Evolutionary conservation across 176 grass and related monocot species (phyloP).

Genomic region (Musa troglodytarum): DNA sequence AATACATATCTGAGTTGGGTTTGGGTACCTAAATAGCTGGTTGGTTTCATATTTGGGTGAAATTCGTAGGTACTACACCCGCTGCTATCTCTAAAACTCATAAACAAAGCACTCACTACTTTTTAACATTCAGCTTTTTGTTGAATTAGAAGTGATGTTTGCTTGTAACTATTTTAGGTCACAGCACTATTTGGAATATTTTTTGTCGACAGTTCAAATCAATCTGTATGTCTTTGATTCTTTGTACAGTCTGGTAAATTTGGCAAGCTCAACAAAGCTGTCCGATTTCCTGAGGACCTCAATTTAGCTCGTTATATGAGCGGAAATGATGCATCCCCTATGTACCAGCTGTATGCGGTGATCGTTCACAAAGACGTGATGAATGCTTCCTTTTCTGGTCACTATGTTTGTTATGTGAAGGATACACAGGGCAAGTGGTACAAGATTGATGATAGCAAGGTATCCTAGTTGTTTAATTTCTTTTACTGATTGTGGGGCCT

Average conservation of each 20-base stretch:
- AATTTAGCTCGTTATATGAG: conserved; percentile 70
- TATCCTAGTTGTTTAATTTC: conserved; percentile 25
- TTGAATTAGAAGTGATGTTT: not conserved
- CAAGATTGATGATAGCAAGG: conserved; percentile 65
- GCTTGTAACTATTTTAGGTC: too few relatives aligned
- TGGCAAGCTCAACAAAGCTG: conserved; percentile 58
- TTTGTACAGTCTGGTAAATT: conserved; percentile 59
- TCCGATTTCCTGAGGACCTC: conserved; percentile 53
- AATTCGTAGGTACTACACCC: too few relatives aligned
- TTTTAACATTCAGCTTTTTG: not conserved
- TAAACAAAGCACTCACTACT: not conserved
- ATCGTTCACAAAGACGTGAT: conserved; percentile 64
- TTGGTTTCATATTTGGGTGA: too few relatives aligned
- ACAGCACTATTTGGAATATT: not conserved
- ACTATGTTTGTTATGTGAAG: conserved; percentile 88
- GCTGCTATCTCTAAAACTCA: too few relatives aligned
- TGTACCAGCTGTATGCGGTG: conserved; percentile 79
- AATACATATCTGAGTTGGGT: too few relatives aligned
- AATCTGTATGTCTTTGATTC: not conserved
- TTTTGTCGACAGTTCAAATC: not conserved
- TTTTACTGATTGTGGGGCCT: not conserved
- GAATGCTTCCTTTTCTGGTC: conserved; percentile 59
- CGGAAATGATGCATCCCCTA: conserved; percentile 45
- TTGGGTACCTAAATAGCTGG: too few relatives aligned
- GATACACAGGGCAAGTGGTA: conserved; percentile 71